phyloP scores from a whole-genome alignment of 768 basidiomycete genomes.

The Calvatia gigantea region DNA sequence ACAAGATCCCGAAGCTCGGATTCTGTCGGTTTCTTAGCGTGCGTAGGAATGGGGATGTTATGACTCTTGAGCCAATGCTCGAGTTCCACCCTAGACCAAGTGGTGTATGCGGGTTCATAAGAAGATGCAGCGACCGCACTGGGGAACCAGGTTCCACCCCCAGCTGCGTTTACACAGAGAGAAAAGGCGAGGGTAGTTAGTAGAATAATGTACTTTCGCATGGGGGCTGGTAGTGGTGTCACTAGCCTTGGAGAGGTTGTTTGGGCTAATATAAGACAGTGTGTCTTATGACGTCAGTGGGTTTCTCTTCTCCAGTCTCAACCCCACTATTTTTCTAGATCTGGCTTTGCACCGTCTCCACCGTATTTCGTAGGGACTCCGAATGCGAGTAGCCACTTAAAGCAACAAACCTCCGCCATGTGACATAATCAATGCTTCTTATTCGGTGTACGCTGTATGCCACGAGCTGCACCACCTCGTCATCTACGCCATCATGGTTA shows the following conservation, averaged over 20 bases:
- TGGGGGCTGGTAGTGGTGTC: not conserved
- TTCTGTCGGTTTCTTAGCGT: conserved; percentile 29
- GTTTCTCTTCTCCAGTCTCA: conserved; percentile 6
- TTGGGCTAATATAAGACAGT: conserved; percentile 1
- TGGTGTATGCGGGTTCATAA: conserved; percentile 29
- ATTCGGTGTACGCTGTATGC: not conserved
- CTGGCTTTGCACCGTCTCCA: no score
- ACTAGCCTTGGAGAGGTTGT: not conserved
- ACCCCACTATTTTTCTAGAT: not conserved
- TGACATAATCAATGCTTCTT: not conserved
- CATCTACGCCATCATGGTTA: conserved; percentile 20
- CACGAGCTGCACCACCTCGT: not conserved
- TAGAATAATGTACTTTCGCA: not conserved
- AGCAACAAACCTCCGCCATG: not conserved
- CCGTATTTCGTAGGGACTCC: no score
- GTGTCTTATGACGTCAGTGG: conserved; percentile 12
- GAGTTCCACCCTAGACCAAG: conserved; percentile 66
- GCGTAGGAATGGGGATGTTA: conserved; percentile 51
- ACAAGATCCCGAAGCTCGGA: conserved; percentile 46
- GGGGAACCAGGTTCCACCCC: conserved; percentile 43
- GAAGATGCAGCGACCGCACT: conserved; percentile 29
- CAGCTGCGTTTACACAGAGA: conserved; percentile 33
- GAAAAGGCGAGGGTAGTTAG: conserved; percentile 17
- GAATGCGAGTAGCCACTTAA: no score
- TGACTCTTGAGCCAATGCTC: conserved; percentile 68